Evolutionary conservation across 768 basidiomycete genomes (phyloP).

Genomic region (Fomitopsis pulvina): DNA sequence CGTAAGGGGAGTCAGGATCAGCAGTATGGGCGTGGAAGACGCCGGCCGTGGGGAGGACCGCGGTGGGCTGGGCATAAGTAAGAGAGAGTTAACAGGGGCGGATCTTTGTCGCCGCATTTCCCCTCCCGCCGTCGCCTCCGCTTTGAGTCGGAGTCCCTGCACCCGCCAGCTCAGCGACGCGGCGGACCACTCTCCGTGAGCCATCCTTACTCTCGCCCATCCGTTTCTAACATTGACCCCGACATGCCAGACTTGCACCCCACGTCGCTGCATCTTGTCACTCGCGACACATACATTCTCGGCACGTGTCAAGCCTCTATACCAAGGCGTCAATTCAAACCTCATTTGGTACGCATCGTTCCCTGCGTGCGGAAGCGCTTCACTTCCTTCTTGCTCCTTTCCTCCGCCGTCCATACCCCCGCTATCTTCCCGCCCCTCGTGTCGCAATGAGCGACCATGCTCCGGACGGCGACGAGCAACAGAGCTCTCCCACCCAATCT

Average conservation of each 20-base stretch:
- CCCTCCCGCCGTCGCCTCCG: conserved; percentile 17
- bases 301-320: conserved; percentile 12
- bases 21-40: too few species aligned
- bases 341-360: conserved; percentile 5
- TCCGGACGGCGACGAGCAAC: conserved; percentile 34
- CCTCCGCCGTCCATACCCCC: neutral
- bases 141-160: conserved; percentile 17
- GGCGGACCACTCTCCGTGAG: conserved; percentile 1
- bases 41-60: neutral
- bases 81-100: neutral
- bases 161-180: conserved; percentile 15
- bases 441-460: conserved; percentile 30
- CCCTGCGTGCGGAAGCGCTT: conserved; percentile 2
- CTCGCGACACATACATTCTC: conserved; percentile 6
- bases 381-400: neutral
- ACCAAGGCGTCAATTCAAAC: conserved; percentile 4
- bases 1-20: too few species aligned
- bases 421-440: neutral
- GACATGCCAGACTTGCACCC: neutral
- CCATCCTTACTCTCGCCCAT: conserved; percentile 5
- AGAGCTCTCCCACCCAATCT: conserved; percentile 13
- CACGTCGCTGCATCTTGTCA: neutral
- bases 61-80: neutral
- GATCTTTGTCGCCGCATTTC: conserved; percentile 13
- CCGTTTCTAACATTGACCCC: neutral